phyloP scores from a whole-genome alignment of 2,329 filamentous ascomycete species.

The Cladophialophora psammophila region DNA sequence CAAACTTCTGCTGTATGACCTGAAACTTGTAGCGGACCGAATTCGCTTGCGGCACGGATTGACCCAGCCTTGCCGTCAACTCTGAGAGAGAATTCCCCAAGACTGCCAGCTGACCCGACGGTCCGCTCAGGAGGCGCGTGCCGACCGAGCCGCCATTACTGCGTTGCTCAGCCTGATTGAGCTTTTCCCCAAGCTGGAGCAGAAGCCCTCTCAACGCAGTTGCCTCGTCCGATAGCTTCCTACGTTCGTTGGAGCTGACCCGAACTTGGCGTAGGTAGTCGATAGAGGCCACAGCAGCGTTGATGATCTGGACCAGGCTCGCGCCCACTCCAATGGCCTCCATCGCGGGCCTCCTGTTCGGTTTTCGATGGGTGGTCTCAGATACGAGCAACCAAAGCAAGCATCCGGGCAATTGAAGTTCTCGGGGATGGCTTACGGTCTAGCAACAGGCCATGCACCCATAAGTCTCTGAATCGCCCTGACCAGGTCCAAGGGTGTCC shows the following conservation, averaged over 20 bases:
- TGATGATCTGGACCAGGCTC: slow-evolving; percentile 1
- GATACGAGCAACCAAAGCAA: background rate
- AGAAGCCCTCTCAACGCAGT: background rate
- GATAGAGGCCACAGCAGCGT: background rate
- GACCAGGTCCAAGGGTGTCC: background rate
- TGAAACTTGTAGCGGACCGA: background rate
- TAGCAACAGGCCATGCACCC: background rate
- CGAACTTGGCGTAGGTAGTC: background rate
- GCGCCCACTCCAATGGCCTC: background rate
- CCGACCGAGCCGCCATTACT: background rate
- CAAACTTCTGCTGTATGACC: background rate
- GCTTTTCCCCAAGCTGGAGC: background rate
- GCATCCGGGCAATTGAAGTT: background rate
- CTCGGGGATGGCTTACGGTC: background rate
- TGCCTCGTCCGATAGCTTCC: background rate
- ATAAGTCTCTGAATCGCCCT: background rate
- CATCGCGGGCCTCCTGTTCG: background rate
- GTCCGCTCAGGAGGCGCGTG: background rate
- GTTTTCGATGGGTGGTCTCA: background rate
- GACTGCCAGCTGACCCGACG: background rate
- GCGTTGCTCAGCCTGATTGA: background rate
- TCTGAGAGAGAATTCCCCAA: background rate
- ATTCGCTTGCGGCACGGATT: background rate
- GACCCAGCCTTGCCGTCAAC: background rate
- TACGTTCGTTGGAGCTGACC: background rate